Percentiles rank a stretch among this genome's conserved stretches.
Evolutionary conservation across 352 stramenopile genomes (phyloP).

Genomic region (Pythium utonaiense): DNA sequence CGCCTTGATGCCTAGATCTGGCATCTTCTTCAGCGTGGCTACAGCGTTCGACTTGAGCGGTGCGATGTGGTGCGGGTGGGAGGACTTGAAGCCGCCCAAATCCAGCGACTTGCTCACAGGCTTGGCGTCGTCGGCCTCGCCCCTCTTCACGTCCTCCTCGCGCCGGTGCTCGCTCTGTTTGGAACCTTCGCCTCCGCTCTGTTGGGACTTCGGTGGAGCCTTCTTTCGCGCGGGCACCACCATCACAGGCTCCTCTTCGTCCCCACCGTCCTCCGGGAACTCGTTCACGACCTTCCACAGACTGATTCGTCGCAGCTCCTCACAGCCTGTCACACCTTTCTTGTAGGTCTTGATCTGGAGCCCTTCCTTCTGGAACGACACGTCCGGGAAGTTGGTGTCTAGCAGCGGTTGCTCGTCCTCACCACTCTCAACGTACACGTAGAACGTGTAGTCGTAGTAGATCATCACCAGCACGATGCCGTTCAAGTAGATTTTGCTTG

Average conservation of each 20-base stretch:
- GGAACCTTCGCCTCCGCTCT: conserved; percentile 30
- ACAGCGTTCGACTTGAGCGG: conserved; percentile 60
- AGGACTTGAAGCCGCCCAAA: conserved; percentile 44
- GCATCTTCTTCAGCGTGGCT: conserved; percentile 58
- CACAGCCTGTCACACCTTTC: conserved; percentile 57
- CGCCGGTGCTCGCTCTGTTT: conserved; percentile 55
- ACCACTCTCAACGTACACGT: conserved; percentile 87
- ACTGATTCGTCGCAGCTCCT: conserved; percentile 65
- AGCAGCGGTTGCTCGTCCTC: conserved; percentile 90
- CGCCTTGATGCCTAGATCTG: conserved; percentile 65
- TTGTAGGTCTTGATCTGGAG: conserved; percentile 85
- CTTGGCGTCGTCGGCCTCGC: conserved; percentile 16
- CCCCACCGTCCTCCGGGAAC: conserved; percentile 38
- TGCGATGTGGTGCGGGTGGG: conserved; percentile 76
- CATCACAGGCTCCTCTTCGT: conserved; percentile 34
- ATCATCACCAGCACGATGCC: conserved; percentile 90
- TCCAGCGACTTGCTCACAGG: conserved; percentile 45
- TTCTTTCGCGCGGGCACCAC: conserved; percentile 29
- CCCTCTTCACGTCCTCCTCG: conserved; percentile 55
- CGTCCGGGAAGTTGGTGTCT: conserved; percentile 92
- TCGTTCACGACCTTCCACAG: conserved; percentile 83
- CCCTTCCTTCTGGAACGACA: conserved; percentile 86
- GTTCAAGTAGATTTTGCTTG: conserved; percentile 92
- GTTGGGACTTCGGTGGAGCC: conserved; percentile 6
- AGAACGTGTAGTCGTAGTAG: conserved; percentile 92